Conservation (phyloP, 805 yeast genomes). For the Wickerhamiella domercqiae region DNA sequence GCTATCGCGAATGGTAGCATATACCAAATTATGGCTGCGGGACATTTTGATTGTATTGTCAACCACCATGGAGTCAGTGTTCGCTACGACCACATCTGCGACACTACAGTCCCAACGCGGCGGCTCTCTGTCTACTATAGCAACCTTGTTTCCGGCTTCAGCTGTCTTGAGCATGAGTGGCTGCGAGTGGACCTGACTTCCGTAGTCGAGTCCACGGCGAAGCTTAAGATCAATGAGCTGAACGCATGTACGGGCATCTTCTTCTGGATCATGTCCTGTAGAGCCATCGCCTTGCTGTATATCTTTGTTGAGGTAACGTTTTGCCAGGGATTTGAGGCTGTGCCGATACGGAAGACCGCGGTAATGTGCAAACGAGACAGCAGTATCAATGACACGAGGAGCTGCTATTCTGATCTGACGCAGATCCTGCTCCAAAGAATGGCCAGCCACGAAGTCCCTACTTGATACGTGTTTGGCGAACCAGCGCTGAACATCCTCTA, state of each 20-base stretch:
- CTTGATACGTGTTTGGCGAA: conserved; percentile 34
- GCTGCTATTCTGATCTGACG: conserved; percentile 57
- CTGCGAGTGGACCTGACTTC: background rate
- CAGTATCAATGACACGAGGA: conserved; percentile 64
- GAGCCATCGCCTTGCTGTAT: conserved; percentile 45
- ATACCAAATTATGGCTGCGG: too few relatives aligned
- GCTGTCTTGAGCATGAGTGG: conserved; percentile 4
- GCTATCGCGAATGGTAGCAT: too few relatives aligned
- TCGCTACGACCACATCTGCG: too few relatives aligned
- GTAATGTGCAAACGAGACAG: conserved; percentile 56
- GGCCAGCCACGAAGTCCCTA: conserved; percentile 67
- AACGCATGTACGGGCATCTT: conserved; percentile 70
- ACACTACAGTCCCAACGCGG: conserved; percentile 28
- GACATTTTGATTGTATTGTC: too few relatives aligned
- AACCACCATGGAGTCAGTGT: too few relatives aligned
- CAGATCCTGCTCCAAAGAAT: conserved; percentile 75
- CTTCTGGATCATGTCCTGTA: conserved; percentile 69
- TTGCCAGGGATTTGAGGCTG: conserved; percentile 55
- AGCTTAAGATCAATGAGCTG: conserved; percentile 60
- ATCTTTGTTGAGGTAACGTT: conserved; percentile 34
- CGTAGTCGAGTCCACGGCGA: conserved; percentile 50
- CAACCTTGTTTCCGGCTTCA: conserved; percentile 14
- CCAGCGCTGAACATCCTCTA: conserved; percentile 50
- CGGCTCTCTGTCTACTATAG: conserved; percentile 25
- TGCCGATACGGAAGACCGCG: conserved; percentile 74